phyloP scores from a whole-genome alignment of 2,329 filamentous ascomycete genomes.

The Aspergillus pseudotamarii region DNA sequence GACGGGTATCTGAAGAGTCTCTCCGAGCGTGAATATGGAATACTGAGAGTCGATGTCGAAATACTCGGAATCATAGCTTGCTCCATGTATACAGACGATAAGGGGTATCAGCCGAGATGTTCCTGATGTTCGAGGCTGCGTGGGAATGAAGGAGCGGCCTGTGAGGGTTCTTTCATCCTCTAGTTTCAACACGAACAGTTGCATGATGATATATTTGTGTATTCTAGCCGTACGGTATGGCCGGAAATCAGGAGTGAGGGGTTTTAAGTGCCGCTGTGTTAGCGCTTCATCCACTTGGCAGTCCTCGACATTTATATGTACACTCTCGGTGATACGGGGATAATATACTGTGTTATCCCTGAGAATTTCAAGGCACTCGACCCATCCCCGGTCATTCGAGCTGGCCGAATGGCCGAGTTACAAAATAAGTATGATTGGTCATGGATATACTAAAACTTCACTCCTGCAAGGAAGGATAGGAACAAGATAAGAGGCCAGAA shows the following conservation, averaged over 20 bases:
- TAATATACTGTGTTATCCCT: background rate
- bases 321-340: background rate
- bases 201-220: background rate
- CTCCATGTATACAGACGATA: slow-evolving; percentile 16
- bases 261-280: background rate
- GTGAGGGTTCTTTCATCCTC: background rate
- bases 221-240: background rate
- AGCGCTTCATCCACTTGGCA: background rate
- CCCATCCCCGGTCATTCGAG: background rate
- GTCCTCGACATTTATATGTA: background rate
- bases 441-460: background rate
- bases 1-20: slow-evolving; percentile 3
- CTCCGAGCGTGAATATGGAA: slow-evolving; percentile 5
- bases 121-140: background rate
- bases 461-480: background rate
- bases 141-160: background rate
- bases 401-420: background rate
- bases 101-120: slow-evolving; percentile 1
- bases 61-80: slow-evolving; percentile 14
- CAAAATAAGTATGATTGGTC: background rate
- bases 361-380: background rate
- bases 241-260: background rate
- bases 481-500: background rate
- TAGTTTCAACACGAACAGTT: background rate
- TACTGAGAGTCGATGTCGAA: slow-evolving; percentile 11